These are phyloP conservation scores for Metschnikowia colocasiae DNA, from an alignment of 805 yeast species.

Conservation along the genomic window DNA sequence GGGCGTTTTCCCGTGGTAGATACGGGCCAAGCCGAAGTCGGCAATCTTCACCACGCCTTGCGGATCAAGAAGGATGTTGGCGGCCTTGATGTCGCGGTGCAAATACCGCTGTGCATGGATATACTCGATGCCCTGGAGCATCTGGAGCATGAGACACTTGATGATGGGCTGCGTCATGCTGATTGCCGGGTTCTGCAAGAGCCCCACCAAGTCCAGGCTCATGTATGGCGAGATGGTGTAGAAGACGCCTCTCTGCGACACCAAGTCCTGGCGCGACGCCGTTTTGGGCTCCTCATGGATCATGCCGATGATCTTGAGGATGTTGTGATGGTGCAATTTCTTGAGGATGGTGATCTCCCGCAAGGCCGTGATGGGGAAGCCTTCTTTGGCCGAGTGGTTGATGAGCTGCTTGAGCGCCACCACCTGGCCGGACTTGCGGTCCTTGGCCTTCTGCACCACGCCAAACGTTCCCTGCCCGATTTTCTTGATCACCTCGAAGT, in stretches of 20 bases:
- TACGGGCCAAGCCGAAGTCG: conserved; percentile 91
- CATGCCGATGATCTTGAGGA: conserved; percentile 77
- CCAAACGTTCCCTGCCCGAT: conserved; percentile 49
- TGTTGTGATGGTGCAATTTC: conserved; percentile 61
- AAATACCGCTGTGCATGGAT: conserved; percentile 59
- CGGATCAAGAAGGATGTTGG: conserved; percentile 80
- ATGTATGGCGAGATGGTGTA: conserved; percentile 91
- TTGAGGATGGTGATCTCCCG: conserved; percentile 86
- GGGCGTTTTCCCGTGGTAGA: conserved; percentile 62
- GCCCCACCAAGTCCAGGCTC: conserved; percentile 87
- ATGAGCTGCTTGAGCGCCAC: conserved; percentile 88
- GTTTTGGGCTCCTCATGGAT: conserved; percentile 47
- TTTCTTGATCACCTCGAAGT: conserved; percentile 34
- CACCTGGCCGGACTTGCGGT: conserved; percentile 47
- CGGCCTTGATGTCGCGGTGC: conserved; percentile 94
- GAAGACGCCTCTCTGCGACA: conserved; percentile 46
- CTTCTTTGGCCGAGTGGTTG: conserved; percentile 72
- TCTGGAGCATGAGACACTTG: conserved; percentile 77
- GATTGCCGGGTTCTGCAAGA: conserved; percentile 75
- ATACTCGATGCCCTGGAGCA: conserved; percentile 75
- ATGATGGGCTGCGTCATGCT: conserved; percentile 60
- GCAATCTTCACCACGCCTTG: conserved; percentile 83
- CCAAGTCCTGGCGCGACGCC: conserved; percentile 29
- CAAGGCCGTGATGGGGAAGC: conserved; percentile 91
- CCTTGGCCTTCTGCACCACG: conserved; percentile 77